phyloP scores from a whole-genome alignment of 2,329 filamentous ascomycete species.

The Cryphonectria naterciae region DNA sequence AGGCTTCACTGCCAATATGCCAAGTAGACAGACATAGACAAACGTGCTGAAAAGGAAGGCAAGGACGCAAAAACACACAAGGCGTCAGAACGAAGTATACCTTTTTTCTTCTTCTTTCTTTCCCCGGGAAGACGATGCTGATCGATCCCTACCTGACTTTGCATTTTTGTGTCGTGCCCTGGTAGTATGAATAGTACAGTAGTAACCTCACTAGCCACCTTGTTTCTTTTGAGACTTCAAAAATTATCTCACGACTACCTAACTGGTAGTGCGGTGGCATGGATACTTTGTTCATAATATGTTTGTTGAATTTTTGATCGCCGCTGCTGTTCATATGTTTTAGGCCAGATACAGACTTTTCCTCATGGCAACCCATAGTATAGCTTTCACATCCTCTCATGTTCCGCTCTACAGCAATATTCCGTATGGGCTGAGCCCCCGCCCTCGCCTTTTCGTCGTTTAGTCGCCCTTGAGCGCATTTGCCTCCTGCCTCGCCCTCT shows the following conservation, averaged over 20 bases:
- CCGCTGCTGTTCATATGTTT: neutral
- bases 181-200: neutral
- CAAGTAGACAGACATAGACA: conserved; percentile 20
- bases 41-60: neutral
- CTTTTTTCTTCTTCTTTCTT: neutral
- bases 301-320: neutral
- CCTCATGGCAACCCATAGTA: neutral
- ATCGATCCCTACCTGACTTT: neutral
- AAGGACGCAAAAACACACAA: neutral
- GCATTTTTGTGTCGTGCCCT: neutral
- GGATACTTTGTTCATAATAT: neutral
- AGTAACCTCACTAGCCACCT: neutral
- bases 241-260: neutral
- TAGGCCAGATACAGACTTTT: neutral
- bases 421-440: neutral
- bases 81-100: neutral
- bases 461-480: conserved; percentile 45
- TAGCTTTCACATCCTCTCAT: neutral
- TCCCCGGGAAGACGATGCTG: neutral
- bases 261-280: neutral
- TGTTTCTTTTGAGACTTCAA: neutral
- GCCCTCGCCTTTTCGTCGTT: neutral
- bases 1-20: conserved; percentile 8
- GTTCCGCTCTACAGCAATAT: neutral
- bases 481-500: conserved; percentile 56